phyloP scores from a whole-genome alignment of 2,329 filamentous ascomycete genomes.

The Aspergillus ustus region DNA sequence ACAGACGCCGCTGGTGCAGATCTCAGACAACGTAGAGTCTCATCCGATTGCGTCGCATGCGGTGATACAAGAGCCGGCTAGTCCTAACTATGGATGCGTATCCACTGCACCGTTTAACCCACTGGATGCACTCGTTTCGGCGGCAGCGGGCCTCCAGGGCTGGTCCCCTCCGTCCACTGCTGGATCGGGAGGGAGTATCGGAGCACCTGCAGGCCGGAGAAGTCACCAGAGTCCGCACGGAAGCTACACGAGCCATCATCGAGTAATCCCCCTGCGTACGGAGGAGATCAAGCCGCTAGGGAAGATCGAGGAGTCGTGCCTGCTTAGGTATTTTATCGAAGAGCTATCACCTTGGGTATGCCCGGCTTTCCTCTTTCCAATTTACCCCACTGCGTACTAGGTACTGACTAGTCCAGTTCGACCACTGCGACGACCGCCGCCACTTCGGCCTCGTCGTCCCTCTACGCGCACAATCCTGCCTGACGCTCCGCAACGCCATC shows the following conservation, averaged over 20 bases:
- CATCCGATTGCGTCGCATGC: too few species aligned
- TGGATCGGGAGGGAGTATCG: neutral
- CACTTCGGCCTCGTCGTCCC: constrained; percentile 29
- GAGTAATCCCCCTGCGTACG: neutral
- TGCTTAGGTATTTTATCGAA: constrained; percentile 24
- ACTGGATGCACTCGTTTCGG: neutral
- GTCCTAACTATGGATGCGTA: too few species aligned
- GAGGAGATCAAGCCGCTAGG: neutral
- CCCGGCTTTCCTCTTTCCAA: too few species aligned
- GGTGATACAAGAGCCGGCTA: too few species aligned
- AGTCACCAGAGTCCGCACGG: neutral
- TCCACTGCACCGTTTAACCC: neutral
- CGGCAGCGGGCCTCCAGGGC: neutral
- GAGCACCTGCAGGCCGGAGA: too few species aligned
- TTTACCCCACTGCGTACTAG: too few species aligned
- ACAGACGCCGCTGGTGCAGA: too few species aligned
- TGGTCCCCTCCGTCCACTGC: neutral
- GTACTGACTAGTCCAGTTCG: constrained; percentile 20
- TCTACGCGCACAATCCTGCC: constrained; percentile 24
- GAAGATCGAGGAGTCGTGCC: neutral
- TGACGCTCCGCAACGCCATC: constrained; percentile 28
- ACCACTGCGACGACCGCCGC: constrained; percentile 27
- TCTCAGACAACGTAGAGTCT: too few species aligned
- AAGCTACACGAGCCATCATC: neutral
- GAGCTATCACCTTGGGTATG: constrained; percentile 34